Evolutionary conservation across 1,284 basidiomycete species (phyloP), one percentile per base, ranked within the genome.

Genomic region (Termitomyces sp.): DNA sequence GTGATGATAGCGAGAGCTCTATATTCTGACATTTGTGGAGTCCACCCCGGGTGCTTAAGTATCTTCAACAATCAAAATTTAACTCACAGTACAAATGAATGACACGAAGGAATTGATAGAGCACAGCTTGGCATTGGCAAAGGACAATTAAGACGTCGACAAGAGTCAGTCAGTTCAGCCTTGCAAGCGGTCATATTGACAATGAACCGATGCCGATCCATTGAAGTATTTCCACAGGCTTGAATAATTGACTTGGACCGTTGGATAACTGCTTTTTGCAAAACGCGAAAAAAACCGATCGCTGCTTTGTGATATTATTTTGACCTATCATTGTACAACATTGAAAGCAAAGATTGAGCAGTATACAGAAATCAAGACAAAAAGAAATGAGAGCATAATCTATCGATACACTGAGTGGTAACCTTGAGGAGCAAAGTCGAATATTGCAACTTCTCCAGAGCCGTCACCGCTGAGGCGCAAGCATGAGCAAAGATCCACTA

Each of bases 381-480:
- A 39, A 19, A 30, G 15, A 28, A 30, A 46, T 17, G 12, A 42
- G 5, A 34, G 33, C 33, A 24, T 1, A n/a, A 21, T 9, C 30
- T 46, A 58, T 41, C 54, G 54, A 54, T 54, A 57, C 2, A 55
- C 19, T 8, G 34, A 56, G 28, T 52, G 43, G 28, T 54, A 55
- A 2, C 48, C 52, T 43, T 55, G 45, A 10, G 53, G 50, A 26
- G 41, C n/a, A 15, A 53, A 48, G 30, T 71, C 64, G 53, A 71
- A 73, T n/a, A 74, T 64, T 2, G 63, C 66, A 28, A 74, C 64
- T 52, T 68, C 67, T 10, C 74, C 74, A 53, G 66, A 61, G 40
- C 63, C 65, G 62, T 75, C 73, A 9, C 74, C 74, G 30, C 74
- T 76, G 39, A 26, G 31, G 19, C 30, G 44, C 59, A 51, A 36